Percentiles rank a stretch among this genome's conserved stretches.
Evolutionary conservation across 1,284 basidiomycete genomes (phyloP).

Genomic region (Naganishia albida): DNA sequence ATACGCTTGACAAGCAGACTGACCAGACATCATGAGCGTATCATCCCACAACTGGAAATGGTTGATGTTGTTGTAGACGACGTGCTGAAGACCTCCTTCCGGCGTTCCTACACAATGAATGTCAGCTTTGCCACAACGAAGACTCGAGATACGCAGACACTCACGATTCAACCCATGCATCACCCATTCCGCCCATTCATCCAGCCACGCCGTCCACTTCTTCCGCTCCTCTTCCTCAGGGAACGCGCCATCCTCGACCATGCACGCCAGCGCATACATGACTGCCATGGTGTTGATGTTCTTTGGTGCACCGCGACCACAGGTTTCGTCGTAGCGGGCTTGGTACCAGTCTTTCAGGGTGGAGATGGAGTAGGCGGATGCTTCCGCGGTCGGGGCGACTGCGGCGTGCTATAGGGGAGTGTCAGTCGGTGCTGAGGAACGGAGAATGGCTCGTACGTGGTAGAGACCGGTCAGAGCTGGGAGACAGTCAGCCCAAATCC

Average conservation of each 20-base stretch:
- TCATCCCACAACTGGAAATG: constrained; percentile 67
- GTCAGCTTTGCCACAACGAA: background rate
- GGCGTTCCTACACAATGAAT: constrained; percentile 52
- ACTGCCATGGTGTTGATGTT: constrained; percentile 71
- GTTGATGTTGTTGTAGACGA: constrained; percentile 61
- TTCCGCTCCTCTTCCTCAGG: constrained; percentile 12
- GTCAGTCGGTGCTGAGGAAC: background rate
- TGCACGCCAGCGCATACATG: constrained; percentile 62
- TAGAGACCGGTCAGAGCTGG: constrained; percentile 29
- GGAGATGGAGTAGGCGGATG: constrained; percentile 55
- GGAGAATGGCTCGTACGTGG: constrained; percentile 12
- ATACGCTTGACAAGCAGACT: background rate
- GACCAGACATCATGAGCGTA: constrained; percentile 64
- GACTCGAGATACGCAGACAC: constrained; percentile 7
- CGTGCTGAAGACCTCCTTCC: constrained; percentile 64
- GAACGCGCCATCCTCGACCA: constrained; percentile 45
- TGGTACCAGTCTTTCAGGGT: constrained; percentile 63
- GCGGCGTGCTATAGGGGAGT: constrained; percentile 40
- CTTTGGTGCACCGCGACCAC: constrained; percentile 59
- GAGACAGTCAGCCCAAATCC: constrained; percentile 12
- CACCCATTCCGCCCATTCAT: constrained; percentile 68
- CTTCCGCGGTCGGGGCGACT: constrained; percentile 52
- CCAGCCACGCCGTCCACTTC: constrained; percentile 54
- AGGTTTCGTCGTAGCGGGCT: constrained; percentile 58
- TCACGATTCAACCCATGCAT: constrained; percentile 62